phyloP scores from a whole-genome alignment of 2,329 filamentous ascomycete species.

The Gnomoniopsis sp. region DNA sequence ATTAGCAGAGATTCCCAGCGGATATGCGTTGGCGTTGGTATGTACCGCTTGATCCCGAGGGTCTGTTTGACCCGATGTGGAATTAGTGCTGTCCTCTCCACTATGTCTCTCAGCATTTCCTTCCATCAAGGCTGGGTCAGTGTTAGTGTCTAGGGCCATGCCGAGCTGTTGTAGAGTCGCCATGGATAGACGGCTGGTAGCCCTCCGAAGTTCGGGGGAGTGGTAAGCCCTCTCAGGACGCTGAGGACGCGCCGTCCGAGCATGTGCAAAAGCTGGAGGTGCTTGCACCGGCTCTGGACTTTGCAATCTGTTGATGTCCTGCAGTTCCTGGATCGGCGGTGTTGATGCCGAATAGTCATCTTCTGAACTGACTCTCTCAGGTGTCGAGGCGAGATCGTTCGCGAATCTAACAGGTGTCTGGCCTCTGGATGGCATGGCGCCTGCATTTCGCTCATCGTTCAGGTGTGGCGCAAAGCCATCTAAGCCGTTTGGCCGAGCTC shows the following conservation, averaged over 20 bases:
- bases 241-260: constrained; percentile 68
- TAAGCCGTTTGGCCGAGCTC: constrained; percentile 28
- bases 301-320: constrained; percentile 51
- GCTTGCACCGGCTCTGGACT: constrained; percentile 73
- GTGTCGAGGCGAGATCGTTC: constrained; percentile 43
- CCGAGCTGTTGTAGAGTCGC: constrained; percentile 78
- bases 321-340: constrained; percentile 47
- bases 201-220: constrained; percentile 73
- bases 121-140: constrained; percentile 17
- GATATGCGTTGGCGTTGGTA: constrained; percentile 43
- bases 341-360: constrained; percentile 43
- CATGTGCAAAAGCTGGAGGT: constrained; percentile 67
- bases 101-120: constrained; percentile 22
- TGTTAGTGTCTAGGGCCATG: constrained; percentile 44
- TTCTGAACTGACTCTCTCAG: constrained; percentile 55
- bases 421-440: constrained; percentile 23
- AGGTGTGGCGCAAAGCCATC: constrained; percentile 18
- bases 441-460: constrained; percentile 6
- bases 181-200: constrained; percentile 79
- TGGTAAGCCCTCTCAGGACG: constrained; percentile 69
- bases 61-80: constrained; percentile 30
- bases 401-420: constrained; percentile 36
- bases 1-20: constrained; percentile 53
- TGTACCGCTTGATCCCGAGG: constrained; percentile 47
- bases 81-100: constrained; percentile 29